phyloP scores from a whole-genome alignment of 257 asterid genomes.

The Rehmannia glutinosa region DNA sequence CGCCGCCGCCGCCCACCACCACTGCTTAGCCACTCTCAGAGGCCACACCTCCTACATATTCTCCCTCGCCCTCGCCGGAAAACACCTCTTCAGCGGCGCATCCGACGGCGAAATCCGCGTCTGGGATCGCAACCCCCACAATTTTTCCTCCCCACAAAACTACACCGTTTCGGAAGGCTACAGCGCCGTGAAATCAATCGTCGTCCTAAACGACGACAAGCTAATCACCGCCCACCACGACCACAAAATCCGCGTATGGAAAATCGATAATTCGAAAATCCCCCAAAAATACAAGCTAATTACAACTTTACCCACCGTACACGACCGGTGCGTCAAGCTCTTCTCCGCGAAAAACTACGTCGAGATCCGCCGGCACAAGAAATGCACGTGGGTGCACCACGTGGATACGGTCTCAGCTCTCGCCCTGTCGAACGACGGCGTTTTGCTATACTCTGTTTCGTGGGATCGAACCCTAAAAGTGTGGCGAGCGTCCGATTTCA shows the following conservation, averaged over 20 bases:
- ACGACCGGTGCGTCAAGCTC: conserved; percentile 52
- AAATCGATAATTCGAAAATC: conserved; percentile 16
- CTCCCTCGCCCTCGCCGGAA: conserved; percentile 53
- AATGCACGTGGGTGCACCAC: conserved; percentile 76
- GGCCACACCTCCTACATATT: conserved; percentile 56
- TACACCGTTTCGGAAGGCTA: conserved; percentile 16
- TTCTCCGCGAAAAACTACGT: conserved; percentile 59
- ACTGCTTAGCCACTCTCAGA: conserved; percentile 52
- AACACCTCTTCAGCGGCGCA: conserved; percentile 53
- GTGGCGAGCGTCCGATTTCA: conserved; percentile 69
- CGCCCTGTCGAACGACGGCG: conserved; percentile 44
- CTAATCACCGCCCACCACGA: conserved; percentile 76
- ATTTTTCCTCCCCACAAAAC: neutral
- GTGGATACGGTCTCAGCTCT: conserved; percentile 68
- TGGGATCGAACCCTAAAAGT: conserved; percentile 80
- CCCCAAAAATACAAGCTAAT: conserved; percentile 27
- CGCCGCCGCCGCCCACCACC: conserved; percentile 20
- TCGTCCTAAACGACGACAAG: conserved; percentile 28
- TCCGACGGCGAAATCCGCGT: conserved; percentile 58
- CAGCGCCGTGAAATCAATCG: conserved; percentile 54
- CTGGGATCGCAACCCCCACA: conserved; percentile 28
- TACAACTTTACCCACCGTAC: conserved; percentile 55
- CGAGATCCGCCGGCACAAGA: conserved; percentile 52
- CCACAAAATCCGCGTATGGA: conserved; percentile 75
- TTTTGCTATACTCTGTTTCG: conserved; percentile 59